Evolutionary conservation across 306 rosid genomes (phyloP).

Genomic region (Abrus precatorius): DNA sequence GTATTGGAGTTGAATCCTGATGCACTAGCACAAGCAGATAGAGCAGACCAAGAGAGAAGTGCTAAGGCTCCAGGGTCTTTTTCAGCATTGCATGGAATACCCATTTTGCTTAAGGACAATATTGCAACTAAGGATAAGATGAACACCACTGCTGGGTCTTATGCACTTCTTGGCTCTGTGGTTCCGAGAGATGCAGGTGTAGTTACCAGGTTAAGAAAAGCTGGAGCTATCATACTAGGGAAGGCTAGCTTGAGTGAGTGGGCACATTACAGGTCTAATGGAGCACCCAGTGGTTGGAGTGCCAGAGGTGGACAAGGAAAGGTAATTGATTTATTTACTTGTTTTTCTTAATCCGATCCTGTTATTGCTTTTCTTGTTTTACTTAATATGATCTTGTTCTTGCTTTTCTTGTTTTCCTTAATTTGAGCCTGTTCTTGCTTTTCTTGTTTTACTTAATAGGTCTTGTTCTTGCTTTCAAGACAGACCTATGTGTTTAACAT

Average conservation of each 20-base stretch:
- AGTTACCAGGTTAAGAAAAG: conserved; percentile 62
- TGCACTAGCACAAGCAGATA: conserved; percentile 60
- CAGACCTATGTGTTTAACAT: not conserved
- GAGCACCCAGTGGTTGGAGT: conserved; percentile 61
- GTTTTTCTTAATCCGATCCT: too few relatives aligned
- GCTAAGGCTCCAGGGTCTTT: conserved; percentile 24
- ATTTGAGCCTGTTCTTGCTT: not conserved
- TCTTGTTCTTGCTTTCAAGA: not conserved
- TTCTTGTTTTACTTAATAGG: not conserved
- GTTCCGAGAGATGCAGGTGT: conserved; percentile 79
- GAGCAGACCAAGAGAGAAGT: conserved; percentile 56
- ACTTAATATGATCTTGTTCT: not conserved
- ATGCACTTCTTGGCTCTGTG: conserved; percentile 65
- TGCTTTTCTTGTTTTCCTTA: not conserved
- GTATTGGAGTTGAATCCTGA: conserved; percentile 75
- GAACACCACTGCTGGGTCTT: conserved; percentile 77
- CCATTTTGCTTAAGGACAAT: conserved; percentile 69
- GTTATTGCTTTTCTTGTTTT: too few relatives aligned
- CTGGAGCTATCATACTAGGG: conserved; percentile 79
- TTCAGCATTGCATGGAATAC: conserved; percentile 69
- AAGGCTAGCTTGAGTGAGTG: conserved; percentile 74
- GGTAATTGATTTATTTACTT: conserved; percentile 46
- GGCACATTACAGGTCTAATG: conserved; percentile 48
- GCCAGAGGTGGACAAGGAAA: conserved; percentile 70
- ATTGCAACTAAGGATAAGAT: conserved; percentile 75